A percentile compares a stretch with the other conserved stretches of the same genome.
These are phyloP conservation scores for Boletellus deceptivus DNA, from an alignment of 1,284 basidiomycete genomes.

Conservation along the genomic window DNA sequence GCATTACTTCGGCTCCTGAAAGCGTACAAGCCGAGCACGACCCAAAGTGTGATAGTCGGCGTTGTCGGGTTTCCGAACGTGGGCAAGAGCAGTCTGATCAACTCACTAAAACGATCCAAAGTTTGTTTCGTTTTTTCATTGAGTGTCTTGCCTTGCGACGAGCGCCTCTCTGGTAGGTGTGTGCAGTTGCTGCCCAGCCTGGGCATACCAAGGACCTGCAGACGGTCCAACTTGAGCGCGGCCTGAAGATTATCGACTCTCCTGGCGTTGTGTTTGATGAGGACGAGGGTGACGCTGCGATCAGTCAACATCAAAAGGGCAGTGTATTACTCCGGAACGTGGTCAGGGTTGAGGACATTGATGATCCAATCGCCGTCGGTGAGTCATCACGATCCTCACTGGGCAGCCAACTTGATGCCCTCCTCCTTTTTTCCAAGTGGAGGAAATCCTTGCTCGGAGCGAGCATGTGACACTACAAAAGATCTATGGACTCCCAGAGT, in stretches of 20 bases:
- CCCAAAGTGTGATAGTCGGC: constrained; percentile 81
- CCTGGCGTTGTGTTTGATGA: constrained; percentile 95
- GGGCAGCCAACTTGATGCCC: neutral
- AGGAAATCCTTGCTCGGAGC: constrained; percentile 79
- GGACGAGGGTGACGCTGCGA: constrained; percentile 48
- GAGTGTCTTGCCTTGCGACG: constrained; percentile 19
- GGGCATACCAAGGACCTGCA: constrained; percentile 97
- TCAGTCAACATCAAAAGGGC: constrained; percentile 54
- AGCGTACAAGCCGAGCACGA: constrained; percentile 76
- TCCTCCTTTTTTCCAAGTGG: constrained; percentile 50
- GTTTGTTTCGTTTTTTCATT: constrained; percentile 41
- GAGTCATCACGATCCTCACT: constrained; percentile 27
- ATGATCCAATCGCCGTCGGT: constrained; percentile 90
- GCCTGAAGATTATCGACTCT: constrained; percentile 90
- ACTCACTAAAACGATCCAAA: constrained; percentile 88
- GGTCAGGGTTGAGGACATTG: constrained; percentile 87
- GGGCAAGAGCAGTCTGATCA: constrained; percentile 95
- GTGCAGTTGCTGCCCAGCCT: constrained; percentile 92
- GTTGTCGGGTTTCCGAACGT: constrained; percentile 98
- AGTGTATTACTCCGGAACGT: constrained; percentile 88
- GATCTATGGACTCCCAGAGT: constrained; percentile 81
- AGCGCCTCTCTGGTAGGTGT: constrained; percentile 55
- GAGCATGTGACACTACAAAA: constrained; percentile 68
- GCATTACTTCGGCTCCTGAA: constrained; percentile 87
- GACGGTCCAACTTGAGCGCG: constrained; percentile 89